These are phyloP conservation scores for Neurospora pannonica DNA, from an alignment of 495 filamentous ascomycete genomes.

Conservation along the genomic window DNA sequence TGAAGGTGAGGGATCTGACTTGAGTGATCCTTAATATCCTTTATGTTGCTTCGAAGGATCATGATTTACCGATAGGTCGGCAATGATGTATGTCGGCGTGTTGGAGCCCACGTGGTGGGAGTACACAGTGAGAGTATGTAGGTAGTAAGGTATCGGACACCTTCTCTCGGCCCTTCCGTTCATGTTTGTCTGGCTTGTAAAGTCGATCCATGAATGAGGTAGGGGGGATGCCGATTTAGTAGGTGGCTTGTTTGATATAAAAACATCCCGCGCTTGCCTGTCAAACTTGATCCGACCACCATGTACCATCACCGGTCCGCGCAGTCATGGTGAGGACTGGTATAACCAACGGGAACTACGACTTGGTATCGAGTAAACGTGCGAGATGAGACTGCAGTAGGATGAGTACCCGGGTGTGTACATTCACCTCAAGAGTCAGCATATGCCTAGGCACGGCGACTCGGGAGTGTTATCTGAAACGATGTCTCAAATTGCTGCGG, in stretches of 20 bases:
- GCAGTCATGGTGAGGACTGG: not conserved
- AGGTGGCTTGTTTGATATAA: not conserved
- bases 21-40: not conserved
- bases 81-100: not conserved
- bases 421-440: not conserved
- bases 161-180: not conserved
- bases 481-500: not conserved
- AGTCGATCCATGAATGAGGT: not conserved
- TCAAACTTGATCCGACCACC: not conserved
- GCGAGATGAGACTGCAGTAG: not conserved
- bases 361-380: not conserved
- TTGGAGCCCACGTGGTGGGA: not conserved
- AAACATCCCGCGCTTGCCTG: not conserved
- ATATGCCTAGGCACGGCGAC: not conserved
- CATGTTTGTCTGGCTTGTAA: not conserved
- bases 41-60: too few species aligned
- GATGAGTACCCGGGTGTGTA: not conserved
- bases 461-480: not conserved
- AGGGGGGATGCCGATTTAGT: not conserved
- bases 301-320: not conserved
- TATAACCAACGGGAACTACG: not conserved
- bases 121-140: not conserved
- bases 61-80: not conserved
- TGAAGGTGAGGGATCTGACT: not conserved
- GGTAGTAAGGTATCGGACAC: not conserved